These are phyloP conservation scores for Globisporangium alternatum DNA, from an alignment of 352 stramenopile genomes.

Conservation along the genomic window DNA sequence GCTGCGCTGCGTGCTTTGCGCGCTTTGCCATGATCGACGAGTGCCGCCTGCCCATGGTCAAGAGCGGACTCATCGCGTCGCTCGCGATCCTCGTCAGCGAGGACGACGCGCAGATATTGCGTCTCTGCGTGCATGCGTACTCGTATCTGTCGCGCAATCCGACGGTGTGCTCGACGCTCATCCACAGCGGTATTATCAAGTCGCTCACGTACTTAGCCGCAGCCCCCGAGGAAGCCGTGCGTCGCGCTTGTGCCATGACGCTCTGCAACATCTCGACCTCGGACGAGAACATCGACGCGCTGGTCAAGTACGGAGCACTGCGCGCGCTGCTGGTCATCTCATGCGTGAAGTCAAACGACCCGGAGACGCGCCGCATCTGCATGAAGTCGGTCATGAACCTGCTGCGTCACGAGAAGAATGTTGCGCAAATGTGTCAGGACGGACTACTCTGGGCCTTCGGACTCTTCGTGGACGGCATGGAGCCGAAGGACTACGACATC, in stretches of 20 bases:
- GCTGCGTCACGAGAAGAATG: conserved; percentile 39
- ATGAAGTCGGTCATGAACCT: conserved; percentile 72
- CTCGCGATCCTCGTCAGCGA: conserved; percentile 51
- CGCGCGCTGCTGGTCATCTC: conserved; percentile 84
- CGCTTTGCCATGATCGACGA: conserved; percentile 60
- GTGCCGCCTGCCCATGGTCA: conserved; percentile 48
- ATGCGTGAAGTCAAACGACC: conserved; percentile 81
- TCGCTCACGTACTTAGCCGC: conserved; percentile 63
- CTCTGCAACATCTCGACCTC: conserved; percentile 92
- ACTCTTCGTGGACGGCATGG: conserved; percentile 55
- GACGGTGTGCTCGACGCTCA: conserved; percentile 45
- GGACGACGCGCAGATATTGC: conserved; percentile 48
- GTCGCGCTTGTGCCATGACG: conserved; percentile 80
- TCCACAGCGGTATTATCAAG: conserved; percentile 62
- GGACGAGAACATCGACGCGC: conserved; percentile 85
- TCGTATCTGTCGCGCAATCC: conserved; percentile 49
- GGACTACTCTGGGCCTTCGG: conserved; percentile 69
- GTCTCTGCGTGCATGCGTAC: conserved; percentile 67
- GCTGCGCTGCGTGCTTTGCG: conserved; percentile 63
- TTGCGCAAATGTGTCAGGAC: conserved; percentile 64
- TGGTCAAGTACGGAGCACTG: conserved; percentile 87
- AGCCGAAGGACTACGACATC: conserved; percentile 55
- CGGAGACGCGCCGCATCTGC: conserved; percentile 68
- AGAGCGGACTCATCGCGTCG: conserved; percentile 43
- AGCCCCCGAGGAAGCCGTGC: conserved; percentile 66